Conservation (phyloP, 768 basidiomycete species). For the Pilatotrama ljubarskyi region DNA sequence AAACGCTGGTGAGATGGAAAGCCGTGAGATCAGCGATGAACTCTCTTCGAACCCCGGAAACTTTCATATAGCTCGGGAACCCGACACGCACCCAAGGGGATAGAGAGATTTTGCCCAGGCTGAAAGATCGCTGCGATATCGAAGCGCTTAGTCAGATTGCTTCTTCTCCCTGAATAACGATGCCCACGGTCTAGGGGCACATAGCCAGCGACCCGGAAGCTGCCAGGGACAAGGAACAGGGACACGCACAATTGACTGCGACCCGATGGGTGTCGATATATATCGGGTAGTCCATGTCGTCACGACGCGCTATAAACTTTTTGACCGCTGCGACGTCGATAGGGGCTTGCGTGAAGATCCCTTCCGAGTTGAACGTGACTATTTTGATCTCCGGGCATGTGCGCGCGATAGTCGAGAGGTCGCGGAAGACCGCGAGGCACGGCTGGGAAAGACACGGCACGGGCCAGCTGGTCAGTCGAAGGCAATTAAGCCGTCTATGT, state of each 20-base stretch:
- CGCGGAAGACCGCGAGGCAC: slow-evolving; percentile 31
- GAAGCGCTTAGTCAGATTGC: slow-evolving; percentile 14
- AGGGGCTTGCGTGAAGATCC: slow-evolving; percentile 30
- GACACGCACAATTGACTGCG: slow-evolving; percentile 29
- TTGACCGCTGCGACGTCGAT: slow-evolving; percentile 28
- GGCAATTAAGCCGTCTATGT: slow-evolving; percentile 22
- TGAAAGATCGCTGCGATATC: slow-evolving; percentile 29
- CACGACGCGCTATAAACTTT: slow-evolving; percentile 26
- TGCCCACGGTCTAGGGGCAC: background rate
- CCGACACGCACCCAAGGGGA: slow-evolving; percentile 29
- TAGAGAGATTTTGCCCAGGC: slow-evolving; percentile 32
- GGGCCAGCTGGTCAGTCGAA: slow-evolving; percentile 14
- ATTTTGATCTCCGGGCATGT: slow-evolving; percentile 28
- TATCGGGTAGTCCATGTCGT: slow-evolving; percentile 33
- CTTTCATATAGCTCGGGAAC: slow-evolving; percentile 17
- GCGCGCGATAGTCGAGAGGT: slow-evolving; percentile 27
- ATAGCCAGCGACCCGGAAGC: slow-evolving; percentile 7
- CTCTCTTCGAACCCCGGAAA: background rate
- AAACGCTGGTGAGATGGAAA: slow-evolving; percentile 22
- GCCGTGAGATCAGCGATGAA: slow-evolving; percentile 1
- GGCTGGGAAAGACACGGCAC: slow-evolving; percentile 24
- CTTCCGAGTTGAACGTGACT: slow-evolving; percentile 33
- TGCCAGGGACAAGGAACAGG: background rate
- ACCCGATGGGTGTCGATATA: slow-evolving; percentile 30
- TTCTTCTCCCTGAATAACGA: background rate